Evolutionary conservation across 2,329 filamentous ascomycete genomes (phyloP).

Genomic region (Westerdykella ornata): DNA sequence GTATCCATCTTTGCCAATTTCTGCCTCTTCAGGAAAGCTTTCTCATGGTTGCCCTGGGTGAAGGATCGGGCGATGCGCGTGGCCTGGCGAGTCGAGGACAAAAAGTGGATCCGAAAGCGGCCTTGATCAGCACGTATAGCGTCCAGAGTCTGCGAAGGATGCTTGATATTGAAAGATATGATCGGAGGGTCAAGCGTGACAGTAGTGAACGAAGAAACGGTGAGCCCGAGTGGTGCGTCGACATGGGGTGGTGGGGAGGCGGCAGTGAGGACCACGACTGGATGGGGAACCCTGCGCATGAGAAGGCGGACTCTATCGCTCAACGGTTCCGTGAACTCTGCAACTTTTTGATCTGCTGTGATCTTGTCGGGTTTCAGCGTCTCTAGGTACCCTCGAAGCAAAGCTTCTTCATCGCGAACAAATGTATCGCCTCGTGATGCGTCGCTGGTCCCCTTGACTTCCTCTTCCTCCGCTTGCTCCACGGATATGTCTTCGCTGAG

Average conservation of each 20-base stretch:
- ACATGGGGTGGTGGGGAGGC: conserved; percentile 2
- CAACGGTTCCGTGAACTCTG: no score
- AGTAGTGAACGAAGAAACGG: conserved; percentile 56
- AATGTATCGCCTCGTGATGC: no score
- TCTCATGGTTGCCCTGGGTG: conserved; percentile 21
- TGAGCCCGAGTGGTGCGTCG: conserved; percentile 40
- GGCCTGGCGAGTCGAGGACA: conserved; percentile 28
- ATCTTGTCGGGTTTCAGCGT: no score
- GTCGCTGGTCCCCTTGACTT: no score
- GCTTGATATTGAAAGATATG: conserved; percentile 57
- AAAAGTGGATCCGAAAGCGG: conserved; percentile 48
- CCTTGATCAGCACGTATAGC: conserved; percentile 43
- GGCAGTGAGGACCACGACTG: conserved; percentile 51
- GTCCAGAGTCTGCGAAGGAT: conserved; percentile 51
- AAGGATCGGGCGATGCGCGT: conserved; percentile 28
- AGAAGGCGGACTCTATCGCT: conserved; percentile 23
- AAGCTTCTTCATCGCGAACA: no score
- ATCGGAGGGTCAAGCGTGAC: conserved; percentile 53
- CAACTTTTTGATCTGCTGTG: no score
- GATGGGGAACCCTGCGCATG: conserved; percentile 52
- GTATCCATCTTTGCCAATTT: not conserved
- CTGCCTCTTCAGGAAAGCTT: conserved; percentile 16
- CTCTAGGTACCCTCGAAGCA: no score
- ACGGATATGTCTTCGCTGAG: no score
- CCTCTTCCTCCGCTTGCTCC: no score